Evolutionary conservation across 2,329 filamentous ascomycete species (phyloP).

Genomic region (Pseudogymnoascus sp.): DNA sequence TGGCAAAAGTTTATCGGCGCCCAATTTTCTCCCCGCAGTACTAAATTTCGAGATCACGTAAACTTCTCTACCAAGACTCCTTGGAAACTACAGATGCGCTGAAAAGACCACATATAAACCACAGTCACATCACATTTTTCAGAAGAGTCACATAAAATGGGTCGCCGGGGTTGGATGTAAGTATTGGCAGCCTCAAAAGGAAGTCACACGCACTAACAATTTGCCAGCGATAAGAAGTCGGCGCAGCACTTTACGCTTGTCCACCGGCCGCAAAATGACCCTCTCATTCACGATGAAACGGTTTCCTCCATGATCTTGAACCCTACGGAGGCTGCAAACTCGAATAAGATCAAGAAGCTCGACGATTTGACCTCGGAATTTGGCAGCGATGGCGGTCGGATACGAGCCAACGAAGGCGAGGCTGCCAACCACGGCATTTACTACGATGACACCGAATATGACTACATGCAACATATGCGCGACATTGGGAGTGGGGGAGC

Average conservation of each 20-base stretch:
- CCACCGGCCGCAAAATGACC: constrained; percentile 94
- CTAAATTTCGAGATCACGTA: constrained; percentile 9
- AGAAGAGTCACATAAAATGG: constrained; percentile 49
- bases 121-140: background rate
- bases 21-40: constrained; percentile 10
- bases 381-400: constrained; percentile 51
- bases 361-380: constrained; percentile 72
- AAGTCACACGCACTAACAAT: constrained; percentile 26
- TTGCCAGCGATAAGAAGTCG: constrained; percentile 72
- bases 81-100: constrained; percentile 8
- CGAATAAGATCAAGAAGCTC: constrained; percentile 56
- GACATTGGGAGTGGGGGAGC: constrained; percentile 67
- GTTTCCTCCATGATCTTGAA: constrained; percentile 89
- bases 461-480: constrained; percentile 98
- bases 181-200: constrained; percentile 24
- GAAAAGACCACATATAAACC: constrained; percentile 1
- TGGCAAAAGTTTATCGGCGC: constrained; percentile 8
- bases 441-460: constrained; percentile 91
- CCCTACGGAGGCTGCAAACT: constrained; percentile 47
- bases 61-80: constrained; percentile 8
- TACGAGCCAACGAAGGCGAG: constrained; percentile 89
- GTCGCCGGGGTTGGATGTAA: constrained; percentile 66
- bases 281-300: constrained; percentile 84
- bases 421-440: constrained; percentile 90
- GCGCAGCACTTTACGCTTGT: constrained; percentile 92